phyloP scores from a whole-genome alignment of 345 rosid genomes.

The Citrus glauca region DNA sequence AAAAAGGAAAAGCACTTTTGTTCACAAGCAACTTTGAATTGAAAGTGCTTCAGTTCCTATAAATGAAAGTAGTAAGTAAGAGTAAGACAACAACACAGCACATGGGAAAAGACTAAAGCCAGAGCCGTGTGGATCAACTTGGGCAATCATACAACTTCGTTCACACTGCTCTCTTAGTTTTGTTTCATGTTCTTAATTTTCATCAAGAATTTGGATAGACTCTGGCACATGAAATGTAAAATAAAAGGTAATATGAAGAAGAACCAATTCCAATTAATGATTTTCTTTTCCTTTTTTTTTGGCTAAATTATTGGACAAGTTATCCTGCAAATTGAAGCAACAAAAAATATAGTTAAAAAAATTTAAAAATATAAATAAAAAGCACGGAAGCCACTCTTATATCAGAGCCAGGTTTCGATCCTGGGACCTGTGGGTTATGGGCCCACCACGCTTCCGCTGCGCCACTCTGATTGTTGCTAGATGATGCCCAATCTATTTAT shows the following conservation, averaged over 20 bases:
- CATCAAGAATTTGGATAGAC: background rate
- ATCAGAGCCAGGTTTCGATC: constrained; percentile 49
- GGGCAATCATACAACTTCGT: background rate
- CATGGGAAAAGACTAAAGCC: background rate
- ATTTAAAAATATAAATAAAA: no score
- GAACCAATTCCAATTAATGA: no score
- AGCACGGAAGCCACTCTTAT: background rate
- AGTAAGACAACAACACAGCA: constrained; percentile 1
- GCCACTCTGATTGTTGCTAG: constrained; percentile 28
- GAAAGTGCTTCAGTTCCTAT: background rate
- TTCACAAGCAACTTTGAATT: background rate
- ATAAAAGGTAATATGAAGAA: no score
- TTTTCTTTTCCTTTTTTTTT: no score
- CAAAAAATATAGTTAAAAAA: no score
- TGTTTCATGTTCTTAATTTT: background rate
- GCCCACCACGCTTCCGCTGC: constrained; percentile 61
- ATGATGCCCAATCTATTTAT: no score
- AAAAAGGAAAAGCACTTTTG: background rate
- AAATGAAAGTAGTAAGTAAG: background rate
- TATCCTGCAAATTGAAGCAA: no score
- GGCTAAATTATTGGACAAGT: background rate
- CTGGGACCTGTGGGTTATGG: constrained; percentile 48
- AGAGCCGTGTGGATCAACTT: background rate
- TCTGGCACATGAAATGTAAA: background rate
- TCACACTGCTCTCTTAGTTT: background rate